Base-by-base conservation (phyloP, 441 rosid genomes). In the Adansonia grandidieri region DNA sequence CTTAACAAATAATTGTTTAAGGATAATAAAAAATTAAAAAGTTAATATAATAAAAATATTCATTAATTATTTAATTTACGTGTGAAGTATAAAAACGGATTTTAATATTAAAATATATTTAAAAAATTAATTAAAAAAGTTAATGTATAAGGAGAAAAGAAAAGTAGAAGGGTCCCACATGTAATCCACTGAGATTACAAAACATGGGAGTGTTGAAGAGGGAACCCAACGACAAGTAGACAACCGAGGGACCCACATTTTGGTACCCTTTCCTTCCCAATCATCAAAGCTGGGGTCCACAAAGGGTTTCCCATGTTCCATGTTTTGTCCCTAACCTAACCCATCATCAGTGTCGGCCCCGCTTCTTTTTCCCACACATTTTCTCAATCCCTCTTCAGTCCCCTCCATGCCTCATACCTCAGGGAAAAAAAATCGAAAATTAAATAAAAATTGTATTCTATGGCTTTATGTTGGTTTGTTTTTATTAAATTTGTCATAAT, bases 211-310 rank as follows among this genome's bases (percentile, higher is more conserved):
- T 45, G 51, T 0, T 5, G 14, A 14, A 0, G 28, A n/a, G 53
- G 71, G 28, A 0, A 32, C 37, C 37, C 37, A 32, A 17, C n/a
- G 54, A 19, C 72, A 67, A 44, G 15, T 37, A 77, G 89, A 89
- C 92, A 87, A 71, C 77, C 17, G 70, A 32, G 86, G 73, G 85
- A 20, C 85, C 88, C 87, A 74, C 77, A 14, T 4, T 32, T 15
- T 47, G 84, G 89, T 83, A 84, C 84, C 88, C 86, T 81, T 48
- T 11, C 15, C 53, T 28, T 82, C 88, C 88, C 79, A 80, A 83
- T 88, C 87, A 86, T 86, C 86, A 81, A 80, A 28, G 42, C 71
- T 32, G 81, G 88, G 89, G 32, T 57, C 87, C 87, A 79, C 68
- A 0, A 0, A 47, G 79, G 37, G 37, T 71, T 84, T 76, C 84